Evolutionary conservation across 2,329 filamentous ascomycete species (phyloP).

Genomic region (Fusarium sp.): DNA sequence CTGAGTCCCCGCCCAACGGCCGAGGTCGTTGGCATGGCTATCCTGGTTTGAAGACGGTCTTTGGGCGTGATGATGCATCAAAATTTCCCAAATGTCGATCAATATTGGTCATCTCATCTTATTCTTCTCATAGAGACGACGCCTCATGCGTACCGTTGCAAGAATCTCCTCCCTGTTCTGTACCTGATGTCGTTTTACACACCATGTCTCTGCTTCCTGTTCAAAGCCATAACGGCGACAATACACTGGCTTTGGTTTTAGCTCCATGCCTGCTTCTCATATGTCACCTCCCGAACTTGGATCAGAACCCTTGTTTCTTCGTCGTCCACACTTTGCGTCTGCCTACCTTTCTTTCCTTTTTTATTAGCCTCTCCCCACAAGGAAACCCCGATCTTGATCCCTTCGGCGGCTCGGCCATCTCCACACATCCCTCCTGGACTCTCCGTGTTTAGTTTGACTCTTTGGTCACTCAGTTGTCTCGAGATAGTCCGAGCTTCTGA

Average conservation of each 20-base stretch:
- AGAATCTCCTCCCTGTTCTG: conserved; percentile 16
- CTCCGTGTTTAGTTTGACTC: conserved; percentile 4
- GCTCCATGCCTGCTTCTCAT: neutral
- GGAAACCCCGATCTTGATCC: conserved; percentile 30
- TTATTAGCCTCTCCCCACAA: conserved; percentile 26
- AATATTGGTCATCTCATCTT: neutral
- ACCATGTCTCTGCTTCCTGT: conserved; percentile 40
- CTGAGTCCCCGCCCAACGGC: conserved; percentile 3
- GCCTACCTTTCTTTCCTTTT: neutral
- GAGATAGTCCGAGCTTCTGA: conserved; percentile 17
- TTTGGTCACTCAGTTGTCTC: conserved; percentile 18
- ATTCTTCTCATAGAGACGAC: conserved; percentile 1
- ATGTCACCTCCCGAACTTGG: conserved; percentile 27
- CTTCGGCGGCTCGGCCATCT: conserved; percentile 24
- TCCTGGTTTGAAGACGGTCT: neutral
- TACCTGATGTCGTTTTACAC: conserved; percentile 42
- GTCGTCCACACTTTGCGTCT: conserved; percentile 31
- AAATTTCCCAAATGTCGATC: neutral
- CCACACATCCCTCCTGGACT: conserved; percentile 20
- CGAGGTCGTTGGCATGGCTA: neutral
- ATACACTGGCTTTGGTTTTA: conserved; percentile 1
- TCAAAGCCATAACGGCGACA: conserved; percentile 1
- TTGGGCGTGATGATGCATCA: neutral
- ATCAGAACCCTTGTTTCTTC: conserved; percentile 30
- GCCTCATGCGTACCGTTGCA: conserved; percentile 22